These are phyloP conservation scores for Boletus rubropictus DNA, from an alignment of 768 basidiomycete genomes.

Conservation along the genomic window DNA sequence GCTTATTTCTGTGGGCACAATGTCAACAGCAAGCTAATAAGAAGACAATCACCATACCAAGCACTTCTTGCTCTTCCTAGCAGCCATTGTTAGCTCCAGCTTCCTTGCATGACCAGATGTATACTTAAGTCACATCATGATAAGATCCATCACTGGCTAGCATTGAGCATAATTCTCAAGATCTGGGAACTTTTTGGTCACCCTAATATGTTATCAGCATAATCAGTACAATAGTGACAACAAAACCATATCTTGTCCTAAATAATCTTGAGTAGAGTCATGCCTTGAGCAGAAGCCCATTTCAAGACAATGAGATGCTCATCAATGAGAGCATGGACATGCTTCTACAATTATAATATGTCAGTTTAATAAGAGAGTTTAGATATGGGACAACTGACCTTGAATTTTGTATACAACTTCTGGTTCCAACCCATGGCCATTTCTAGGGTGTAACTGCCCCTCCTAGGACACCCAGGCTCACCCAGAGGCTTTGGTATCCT, in stretches of 20 bases:
- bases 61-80: not conserved
- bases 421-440: conserved; percentile 12
- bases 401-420: conserved; percentile 11
- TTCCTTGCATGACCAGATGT: not conserved
- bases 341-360: too few relatives aligned
- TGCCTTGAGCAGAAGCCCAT: conserved; percentile 8
- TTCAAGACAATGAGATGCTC: conserved; percentile 4
- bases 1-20: too few relatives aligned
- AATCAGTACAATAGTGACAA: not conserved
- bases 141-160: conserved; percentile 4
- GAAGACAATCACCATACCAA: too few relatives aligned
- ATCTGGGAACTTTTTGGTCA: not conserved
- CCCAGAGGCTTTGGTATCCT: conserved; percentile 25
- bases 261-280: not conserved
- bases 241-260: not conserved
- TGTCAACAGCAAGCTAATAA: too few relatives aligned
- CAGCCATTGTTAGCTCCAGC: not conserved
- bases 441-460: conserved; percentile 24
- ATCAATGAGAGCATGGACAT: not conserved
- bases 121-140: conserved; percentile 12
- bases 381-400: conserved; percentile 9
- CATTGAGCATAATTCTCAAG: conserved; percentile 6
- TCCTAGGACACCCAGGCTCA: conserved; percentile 19
- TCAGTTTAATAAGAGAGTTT: too few relatives aligned
- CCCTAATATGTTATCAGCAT: not conserved